Evolutionary conservation across 331 rosid species (phyloP), one percentile per base, ranked within the genome.

Genomic region (Pyracantha coccinea): DNA sequence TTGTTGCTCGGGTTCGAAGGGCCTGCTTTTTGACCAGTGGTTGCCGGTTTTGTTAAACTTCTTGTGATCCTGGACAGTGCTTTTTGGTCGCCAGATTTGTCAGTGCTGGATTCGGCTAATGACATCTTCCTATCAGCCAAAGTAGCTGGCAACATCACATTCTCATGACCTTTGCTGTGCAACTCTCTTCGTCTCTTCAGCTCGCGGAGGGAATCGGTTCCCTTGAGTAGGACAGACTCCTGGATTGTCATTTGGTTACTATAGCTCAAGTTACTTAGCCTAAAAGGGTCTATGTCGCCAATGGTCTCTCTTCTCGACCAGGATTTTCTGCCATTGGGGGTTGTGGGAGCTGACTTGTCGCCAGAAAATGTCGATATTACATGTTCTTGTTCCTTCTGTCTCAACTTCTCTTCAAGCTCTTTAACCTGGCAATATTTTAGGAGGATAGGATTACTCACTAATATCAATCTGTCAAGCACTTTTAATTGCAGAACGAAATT

Each of bases 331-430:
- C 47, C 32, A 5, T 44, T 75, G 6, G 91, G 89, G 64, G 86
- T 86, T 8, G 59, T 58, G 54, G 84, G 83, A 54, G 78, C 87
- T 66, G 73, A 78, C 53, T 80, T 73, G 38, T 88, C 93, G 47
- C 75, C 83, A 47, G 24, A 63, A 28, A 29, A 38, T 80, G 66
- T 11, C 80, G 78, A 58, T 28, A 12, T 67, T 44, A 53, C 75
- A 80, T 71, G 80, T 44, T 74, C 80, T 77, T 80, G 88, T 75
- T 86, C 88, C 47, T 83, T 75, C 59, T 78, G 83, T 60, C 72
- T 86, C 82, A 83, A 83, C 72, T 76, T 85, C 53, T 81, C 88
- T 75, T 90, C 96, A 27, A 85, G 83, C 77, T 90, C 93, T 84
- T 82, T 85, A 28, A 88, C 80, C 96, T 90, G 84, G 62, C 70